phyloP scores from a whole-genome alignment of 805 yeast genomes.

The Candida michaelii region DNA sequence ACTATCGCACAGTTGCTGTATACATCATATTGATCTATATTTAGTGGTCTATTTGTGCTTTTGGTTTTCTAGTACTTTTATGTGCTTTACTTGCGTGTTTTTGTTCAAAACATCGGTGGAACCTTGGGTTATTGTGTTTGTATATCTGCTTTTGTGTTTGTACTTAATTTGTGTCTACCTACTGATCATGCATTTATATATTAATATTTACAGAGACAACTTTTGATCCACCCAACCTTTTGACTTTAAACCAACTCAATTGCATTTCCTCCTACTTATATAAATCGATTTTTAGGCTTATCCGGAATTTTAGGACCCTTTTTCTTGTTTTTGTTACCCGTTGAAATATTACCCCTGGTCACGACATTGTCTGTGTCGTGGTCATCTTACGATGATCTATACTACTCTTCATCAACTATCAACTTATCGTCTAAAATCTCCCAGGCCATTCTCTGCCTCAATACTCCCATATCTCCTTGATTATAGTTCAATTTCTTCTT shows the following conservation, averaged over 20 bases:
- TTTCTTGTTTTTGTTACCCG: neutral
- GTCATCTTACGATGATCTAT: too few species aligned
- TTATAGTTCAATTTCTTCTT: constrained; percentile 51
- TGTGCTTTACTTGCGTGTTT: too few species aligned
- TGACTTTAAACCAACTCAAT: neutral
- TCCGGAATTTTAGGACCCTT: too few species aligned
- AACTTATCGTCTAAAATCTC: constrained; percentile 47
- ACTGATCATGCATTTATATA: too few species aligned
- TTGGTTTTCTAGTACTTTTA: neutral
- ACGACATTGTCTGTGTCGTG: constrained; percentile 1
- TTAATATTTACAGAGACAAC: neutral
- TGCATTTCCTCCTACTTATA: neutral
- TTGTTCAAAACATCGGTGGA: too few species aligned
- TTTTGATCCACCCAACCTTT: neutral
- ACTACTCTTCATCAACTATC: too few species aligned
- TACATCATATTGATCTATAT: neutral
- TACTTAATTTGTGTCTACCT: too few species aligned
- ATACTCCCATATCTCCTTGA: constrained; percentile 65
- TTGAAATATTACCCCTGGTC: neutral
- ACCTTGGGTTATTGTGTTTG: too few species aligned
- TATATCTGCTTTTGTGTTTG: too few species aligned
- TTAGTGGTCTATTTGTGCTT: neutral
- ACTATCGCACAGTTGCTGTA: neutral
- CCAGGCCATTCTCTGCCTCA: constrained; percentile 69
- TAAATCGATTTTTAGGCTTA: too few species aligned